Conservation (phyloP, 2,329 filamentous ascomycete genomes). For the Coniochaeta sp. region DNA sequence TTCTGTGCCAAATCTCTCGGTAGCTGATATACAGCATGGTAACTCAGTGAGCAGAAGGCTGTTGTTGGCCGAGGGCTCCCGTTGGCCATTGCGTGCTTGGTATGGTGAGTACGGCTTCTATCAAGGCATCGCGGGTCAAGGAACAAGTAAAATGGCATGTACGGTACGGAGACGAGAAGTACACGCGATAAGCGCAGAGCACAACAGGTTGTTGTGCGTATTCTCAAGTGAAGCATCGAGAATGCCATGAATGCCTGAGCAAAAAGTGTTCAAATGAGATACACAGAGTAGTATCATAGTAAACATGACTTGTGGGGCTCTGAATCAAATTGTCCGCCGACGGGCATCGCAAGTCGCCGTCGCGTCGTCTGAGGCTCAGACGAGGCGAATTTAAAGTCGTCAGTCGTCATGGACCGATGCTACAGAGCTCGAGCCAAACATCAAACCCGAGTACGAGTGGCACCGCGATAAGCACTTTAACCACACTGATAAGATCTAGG, state of each 20-base stretch:
- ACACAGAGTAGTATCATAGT: no score
- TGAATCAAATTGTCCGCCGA: not conserved
- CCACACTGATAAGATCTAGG: not conserved
- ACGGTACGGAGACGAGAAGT: no score
- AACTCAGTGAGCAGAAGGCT: no score
- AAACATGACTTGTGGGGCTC: not conserved
- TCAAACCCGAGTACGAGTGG: not conserved
- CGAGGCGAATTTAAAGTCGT: not conserved
- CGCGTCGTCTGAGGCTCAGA: not conserved
- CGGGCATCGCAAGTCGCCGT: not conserved
- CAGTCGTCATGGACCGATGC: not conserved
- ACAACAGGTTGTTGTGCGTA: not conserved
- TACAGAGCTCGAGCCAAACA: not conserved
- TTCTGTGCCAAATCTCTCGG: no score
- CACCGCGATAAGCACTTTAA: not conserved
- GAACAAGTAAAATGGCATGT: no score
- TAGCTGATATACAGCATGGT: no score
- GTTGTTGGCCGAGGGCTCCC: no score
- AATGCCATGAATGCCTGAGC: not conserved
- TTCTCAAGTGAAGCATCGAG: not conserved
- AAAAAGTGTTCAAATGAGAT: no score
- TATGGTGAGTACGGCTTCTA: no score
- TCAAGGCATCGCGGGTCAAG: no score
- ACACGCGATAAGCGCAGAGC: not conserved
- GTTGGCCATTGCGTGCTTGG: no score